Base-by-base conservation (phyloP, 176 grass and related monocot genomes). In the Aegilops umbellulata region DNA sequence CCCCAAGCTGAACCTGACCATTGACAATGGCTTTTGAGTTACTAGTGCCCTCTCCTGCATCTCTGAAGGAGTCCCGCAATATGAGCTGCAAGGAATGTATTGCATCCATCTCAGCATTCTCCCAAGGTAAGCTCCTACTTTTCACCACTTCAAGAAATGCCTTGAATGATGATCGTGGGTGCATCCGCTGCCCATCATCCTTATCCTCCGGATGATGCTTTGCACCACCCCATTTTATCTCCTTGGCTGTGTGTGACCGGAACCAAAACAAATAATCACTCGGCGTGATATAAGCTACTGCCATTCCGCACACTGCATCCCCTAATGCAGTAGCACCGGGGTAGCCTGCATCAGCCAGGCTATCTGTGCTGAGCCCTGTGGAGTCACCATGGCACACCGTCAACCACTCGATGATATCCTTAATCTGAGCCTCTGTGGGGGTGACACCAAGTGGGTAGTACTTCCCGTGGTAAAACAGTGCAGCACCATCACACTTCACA, bases 211-310 rank as follows among this genome's bases (percentile, higher is more conserved):
- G 97, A 69, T 99, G 90, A 76, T 99, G 97, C 86, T 99, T 99
- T 1, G 97, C 94, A 31, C 97, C 97, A 66, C 97, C 97, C 97
- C 97, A 99, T 77, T 94, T 99, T 65, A 99, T 93, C 71, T 99
- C 94, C 72, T 99, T 96, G 31, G 94, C 97, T 22, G 97, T 96
- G 84, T 99, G 97, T 35, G 97, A 96, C 34, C 97, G 89, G 80
- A 99, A 99, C 97, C 97, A 99, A 82, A 99, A 99, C 64, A 99
- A 90, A 77, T 94, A 96, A 90, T 99, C 97, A 32, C 79, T 91
- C 15, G 88, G 88, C 6, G 94, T 96, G 83, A 94, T 99, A 82
- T 92, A 96, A 63, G 94, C 97, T 63, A 99, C 92, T 3, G 94
- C 94, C 97, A 99, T 96, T 78, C 97, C 97, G 5, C 92, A 96